A percentile compares a stretch with the other conserved stretches of the same genome.
Evolutionary conservation across 2,329 filamentous ascomycete genomes (phyloP).

Genomic region (Truncatella angustata): DNA sequence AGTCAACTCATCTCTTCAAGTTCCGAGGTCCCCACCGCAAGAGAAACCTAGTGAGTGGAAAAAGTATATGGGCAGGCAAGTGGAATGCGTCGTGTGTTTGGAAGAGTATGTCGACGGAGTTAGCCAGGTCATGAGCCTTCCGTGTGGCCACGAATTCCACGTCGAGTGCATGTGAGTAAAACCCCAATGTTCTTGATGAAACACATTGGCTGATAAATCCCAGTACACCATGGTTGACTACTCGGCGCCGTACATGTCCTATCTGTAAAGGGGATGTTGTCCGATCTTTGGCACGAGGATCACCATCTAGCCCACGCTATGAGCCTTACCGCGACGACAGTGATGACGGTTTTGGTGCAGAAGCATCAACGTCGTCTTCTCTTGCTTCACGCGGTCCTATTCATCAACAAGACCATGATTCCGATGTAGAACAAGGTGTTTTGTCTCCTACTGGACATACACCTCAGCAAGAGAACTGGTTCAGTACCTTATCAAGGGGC

Average conservation of each 20-base stretch:
- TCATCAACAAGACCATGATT: constrained; percentile 21
- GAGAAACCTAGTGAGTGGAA: constrained; percentile 62
- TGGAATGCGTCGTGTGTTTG: constrained; percentile 93
- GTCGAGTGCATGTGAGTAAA: constrained; percentile 83
- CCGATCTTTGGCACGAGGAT: constrained; percentile 57
- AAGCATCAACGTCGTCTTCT: constrained; percentile 20
- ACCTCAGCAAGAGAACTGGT: constrained; percentile 32
- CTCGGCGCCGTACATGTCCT: constrained; percentile 90
- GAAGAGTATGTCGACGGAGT: constrained; percentile 96
- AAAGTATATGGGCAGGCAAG: constrained; percentile 65
- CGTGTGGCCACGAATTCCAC: constrained; percentile 97
- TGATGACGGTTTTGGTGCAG: constrained; percentile 35
- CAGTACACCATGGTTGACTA: constrained; percentile 95
- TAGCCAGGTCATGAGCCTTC: constrained; percentile 92
- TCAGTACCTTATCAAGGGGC: constrained; percentile 23
- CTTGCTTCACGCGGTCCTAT: constrained; percentile 13
- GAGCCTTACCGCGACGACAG: constrained; percentile 55
- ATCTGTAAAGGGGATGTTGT: constrained; percentile 99
- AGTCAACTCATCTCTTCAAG: constrained; percentile 39
- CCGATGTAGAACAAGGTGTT: constrained; percentile 44
- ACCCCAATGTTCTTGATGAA: background rate
- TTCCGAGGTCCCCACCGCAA: constrained; percentile 35
- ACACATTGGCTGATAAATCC: constrained; percentile 20
- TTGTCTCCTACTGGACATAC: constrained; percentile 19
- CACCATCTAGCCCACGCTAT: constrained; percentile 50